Evolutionary conservation across 352 stramenopile species (phyloP), one percentile per base, ranked within the genome.

Genomic region (Pythium rhizo-oryzae): DNA sequence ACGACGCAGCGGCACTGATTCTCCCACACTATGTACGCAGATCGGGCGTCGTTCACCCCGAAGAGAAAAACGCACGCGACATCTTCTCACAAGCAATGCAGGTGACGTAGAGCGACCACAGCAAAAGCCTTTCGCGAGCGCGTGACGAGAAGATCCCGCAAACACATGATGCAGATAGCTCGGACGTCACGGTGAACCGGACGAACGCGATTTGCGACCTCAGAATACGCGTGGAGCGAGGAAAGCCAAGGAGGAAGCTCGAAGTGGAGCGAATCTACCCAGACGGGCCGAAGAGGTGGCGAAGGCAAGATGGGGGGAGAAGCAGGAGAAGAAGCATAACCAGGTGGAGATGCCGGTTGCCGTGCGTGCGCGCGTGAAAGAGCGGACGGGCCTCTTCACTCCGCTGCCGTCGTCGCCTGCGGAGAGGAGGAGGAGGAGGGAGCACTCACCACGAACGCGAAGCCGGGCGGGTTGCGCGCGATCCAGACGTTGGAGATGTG

Each of bases 401-500:
- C 62, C 60, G 59, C 60, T 69, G 67, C 60, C 67, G 67, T 67
- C 47, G 60, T 56, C 21, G 56, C 47, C 28, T 43, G 47, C 64
- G 59, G 44, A n/a, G 58, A 66, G 16, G 49, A 69, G 33, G 35
- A 67, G 46, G 66, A 69, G 47, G 58, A 76, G 30, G 51, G 57
- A 51, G 55, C 75, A 94, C 87, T 92, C 84, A 95, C 87, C 84
- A 95, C 83, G 77, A 95, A 95, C 80, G 87, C 87, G 73, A 95
- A 95, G 72, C 87, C 87, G 15, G 87, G 87, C 59, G 87, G 87
- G 77, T 95, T 95, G 59, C 87, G 85, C 57, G 87, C 87, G 64
- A 95, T 86, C 87, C 87, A 95, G 63, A 95, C 90, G 77, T 94
- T 95, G 70, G 80, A 80, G 62, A 95, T 82, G 77, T 94, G 82